Base-by-base conservation (phyloP, 2,329 filamentous ascomycete genomes). In the Dactylellina cionopaga region DNA sequence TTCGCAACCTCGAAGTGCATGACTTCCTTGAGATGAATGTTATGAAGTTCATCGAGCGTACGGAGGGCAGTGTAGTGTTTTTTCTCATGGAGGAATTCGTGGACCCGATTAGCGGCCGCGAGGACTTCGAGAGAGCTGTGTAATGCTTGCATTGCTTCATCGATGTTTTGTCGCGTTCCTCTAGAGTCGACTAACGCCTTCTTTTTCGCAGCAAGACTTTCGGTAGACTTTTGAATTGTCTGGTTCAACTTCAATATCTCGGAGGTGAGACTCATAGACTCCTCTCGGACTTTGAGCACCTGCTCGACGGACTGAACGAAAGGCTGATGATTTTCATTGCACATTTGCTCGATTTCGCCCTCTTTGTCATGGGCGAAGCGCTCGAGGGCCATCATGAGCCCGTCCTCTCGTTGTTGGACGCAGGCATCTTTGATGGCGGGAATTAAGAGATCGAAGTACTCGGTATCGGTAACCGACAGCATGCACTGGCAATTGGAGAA, bases 51-150 rank as follows among this genome's bases (percentile, higher is more conserved):
- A 77, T 98, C 95, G 47, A 99, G 84, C 2, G 94, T 94, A 76
- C 96, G 93, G 55, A 99, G 85, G 1, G 95, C 95, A 4, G 90
- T 92, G 80, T 99, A 99, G 80, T 98, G 96, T 76, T 92, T 96
- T 82, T 97, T 96, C 81, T 92, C 94, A 37, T 88, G 88, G 49
- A 98, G 86, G 66, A 99, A 84, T 59, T 98, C 95, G 79, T 97
- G 92, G 2, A 96, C 92, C 78, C 96, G 89, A 78, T 99, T 99
- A 55, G 96, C 92, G 6, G 96, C 89, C 65, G 93, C 90, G 35
- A 99, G 82, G 33, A 99, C 95, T 79, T 95, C 93, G 35, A 99
- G 83, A 71, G 94, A 98, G 76, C 96, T 92, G 76, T 92, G 91
- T 68, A 99, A 83, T 1, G 93, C 93, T 80, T 92, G 88, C 0